A percentile compares a stretch with the other conserved stretches of the same genome.
Conservation (phyloP, 352 stramenopile species). For the Globisporangium abappressorium region DNA sequence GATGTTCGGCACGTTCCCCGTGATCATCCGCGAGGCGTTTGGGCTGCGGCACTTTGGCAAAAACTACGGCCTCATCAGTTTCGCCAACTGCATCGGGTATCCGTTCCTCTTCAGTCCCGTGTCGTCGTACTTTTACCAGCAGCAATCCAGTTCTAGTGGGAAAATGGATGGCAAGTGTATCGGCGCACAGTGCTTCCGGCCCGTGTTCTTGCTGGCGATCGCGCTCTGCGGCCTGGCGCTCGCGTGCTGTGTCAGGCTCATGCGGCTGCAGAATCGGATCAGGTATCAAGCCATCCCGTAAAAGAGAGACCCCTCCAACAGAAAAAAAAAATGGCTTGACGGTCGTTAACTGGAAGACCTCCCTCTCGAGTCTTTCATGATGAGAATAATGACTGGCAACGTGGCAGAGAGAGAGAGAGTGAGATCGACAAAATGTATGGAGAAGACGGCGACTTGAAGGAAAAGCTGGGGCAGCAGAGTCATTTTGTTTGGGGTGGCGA, state of each 20-base stretch:
- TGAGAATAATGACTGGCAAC: neutral
- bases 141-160: conserved; percentile 19
- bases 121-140: conserved; percentile 72
- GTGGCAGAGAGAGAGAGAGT: neutral
- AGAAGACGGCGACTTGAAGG: neutral
- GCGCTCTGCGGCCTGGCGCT: conserved; percentile 54
- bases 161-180: conserved; percentile 46
- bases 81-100: conserved; percentile 82
- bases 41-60: conserved; percentile 77
- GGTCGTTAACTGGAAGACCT: neutral
- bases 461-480: neutral
- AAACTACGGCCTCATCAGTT: conserved; percentile 79
- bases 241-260: conserved; percentile 45
- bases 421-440: neutral
- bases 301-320: too few relatives aligned
- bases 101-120: conserved; percentile 75
- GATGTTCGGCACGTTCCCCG: conserved; percentile 80
- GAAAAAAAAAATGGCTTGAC: neutral
- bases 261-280: conserved; percentile 27
- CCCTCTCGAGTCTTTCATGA: neutral
- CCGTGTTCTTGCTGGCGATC: conserved; percentile 61
- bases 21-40: conserved; percentile 81
- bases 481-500: neutral
- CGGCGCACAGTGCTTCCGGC: conserved; percentile 54
- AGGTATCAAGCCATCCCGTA: conserved; percentile 19